These are phyloP conservation scores for Penicillium maclennaniae DNA, from an alignment of 495 filamentous ascomycete species.

Conservation along the genomic window DNA sequence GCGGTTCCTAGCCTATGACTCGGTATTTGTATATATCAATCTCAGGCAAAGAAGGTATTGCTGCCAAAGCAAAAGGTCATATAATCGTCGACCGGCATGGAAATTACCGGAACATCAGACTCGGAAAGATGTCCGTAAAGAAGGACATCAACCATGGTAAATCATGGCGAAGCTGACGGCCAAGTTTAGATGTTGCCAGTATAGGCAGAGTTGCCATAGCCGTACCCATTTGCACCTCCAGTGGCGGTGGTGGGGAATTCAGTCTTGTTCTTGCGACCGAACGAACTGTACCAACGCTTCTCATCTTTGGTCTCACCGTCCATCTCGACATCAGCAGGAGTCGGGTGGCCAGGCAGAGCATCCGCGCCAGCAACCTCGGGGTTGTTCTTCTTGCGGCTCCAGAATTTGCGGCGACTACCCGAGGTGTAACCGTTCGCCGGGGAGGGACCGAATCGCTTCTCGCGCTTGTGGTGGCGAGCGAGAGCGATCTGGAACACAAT, in stretches of 20 bases:
- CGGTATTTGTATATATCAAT: constrained; percentile 17
- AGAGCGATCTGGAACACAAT: constrained; percentile 60
- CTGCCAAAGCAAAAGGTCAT: constrained; percentile 18
- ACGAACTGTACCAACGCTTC: constrained; percentile 26
- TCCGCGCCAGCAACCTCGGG: constrained; percentile 30
- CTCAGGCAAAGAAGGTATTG: constrained; percentile 26
- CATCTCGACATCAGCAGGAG: constrained; percentile 37
- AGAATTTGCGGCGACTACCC: constrained; percentile 53
- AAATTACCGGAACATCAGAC: neutral
- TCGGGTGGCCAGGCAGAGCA: constrained; percentile 34
- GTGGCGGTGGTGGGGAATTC: constrained; percentile 3
- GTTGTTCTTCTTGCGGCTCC: constrained; percentile 45
- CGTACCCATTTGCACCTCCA: constrained; percentile 18
- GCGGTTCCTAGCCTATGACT: neutral
- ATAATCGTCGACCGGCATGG: constrained; percentile 19
- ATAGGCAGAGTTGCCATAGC: constrained; percentile 39
- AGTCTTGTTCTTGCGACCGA: constrained; percentile 25
- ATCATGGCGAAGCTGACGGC: neutral
- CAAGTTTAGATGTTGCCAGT: constrained; percentile 31
- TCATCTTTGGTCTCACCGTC: constrained; percentile 19
- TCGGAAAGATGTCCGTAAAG: neutral
- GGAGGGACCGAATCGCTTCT: constrained; percentile 74
- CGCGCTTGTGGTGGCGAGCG: constrained; percentile 66
- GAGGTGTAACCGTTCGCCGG: constrained; percentile 76
- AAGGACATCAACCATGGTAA: neutral